phyloP scores from a whole-genome alignment of 75 land plant genomes.

The Sequoia sempervirens region DNA sequence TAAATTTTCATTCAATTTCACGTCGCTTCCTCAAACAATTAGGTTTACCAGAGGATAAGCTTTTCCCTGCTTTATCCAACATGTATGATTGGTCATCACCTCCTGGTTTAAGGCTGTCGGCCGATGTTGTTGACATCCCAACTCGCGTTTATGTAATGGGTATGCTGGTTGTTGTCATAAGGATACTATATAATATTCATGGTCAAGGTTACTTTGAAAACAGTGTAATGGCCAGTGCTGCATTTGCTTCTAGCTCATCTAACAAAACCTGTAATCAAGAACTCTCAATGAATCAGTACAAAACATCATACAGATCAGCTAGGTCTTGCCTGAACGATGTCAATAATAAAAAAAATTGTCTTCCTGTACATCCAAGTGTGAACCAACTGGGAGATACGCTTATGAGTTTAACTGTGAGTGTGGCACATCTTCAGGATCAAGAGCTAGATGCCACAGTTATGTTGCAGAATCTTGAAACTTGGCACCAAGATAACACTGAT shows the following conservation, averaged over 20 bases:
- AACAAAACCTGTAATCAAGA: neutral
- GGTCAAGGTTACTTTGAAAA: slow-evolving; percentile 64
- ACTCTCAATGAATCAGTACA: neutral
- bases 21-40: slow-evolving; percentile 48
- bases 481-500: slow-evolving; percentile 2
- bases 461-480: slow-evolving; percentile 7
- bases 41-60: slow-evolving; percentile 50
- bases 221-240: neutral
- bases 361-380: neutral
- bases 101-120: slow-evolving; percentile 71
- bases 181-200: slow-evolving; percentile 70
- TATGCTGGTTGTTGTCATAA: slow-evolving; percentile 66
- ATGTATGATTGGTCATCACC: slow-evolving; percentile 82
- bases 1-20: slow-evolving; percentile 68
- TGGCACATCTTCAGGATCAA: neutral
- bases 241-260: neutral
- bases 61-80: slow-evolving; percentile 46
- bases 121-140: slow-evolving; percentile 46
- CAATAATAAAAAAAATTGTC: neutral
- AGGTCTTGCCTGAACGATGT: neutral
- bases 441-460: slow-evolving; percentile 4
- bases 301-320: neutral
- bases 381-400: neutral
- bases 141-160: slow-evolving; percentile 85
- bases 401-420: neutral